A percentile compares a stretch with the other conserved stretches of the same genome.
These are phyloP conservation scores for Metschnikowia lunata DNA, from an alignment of 805 yeast genomes.

Conservation along the genomic window DNA sequence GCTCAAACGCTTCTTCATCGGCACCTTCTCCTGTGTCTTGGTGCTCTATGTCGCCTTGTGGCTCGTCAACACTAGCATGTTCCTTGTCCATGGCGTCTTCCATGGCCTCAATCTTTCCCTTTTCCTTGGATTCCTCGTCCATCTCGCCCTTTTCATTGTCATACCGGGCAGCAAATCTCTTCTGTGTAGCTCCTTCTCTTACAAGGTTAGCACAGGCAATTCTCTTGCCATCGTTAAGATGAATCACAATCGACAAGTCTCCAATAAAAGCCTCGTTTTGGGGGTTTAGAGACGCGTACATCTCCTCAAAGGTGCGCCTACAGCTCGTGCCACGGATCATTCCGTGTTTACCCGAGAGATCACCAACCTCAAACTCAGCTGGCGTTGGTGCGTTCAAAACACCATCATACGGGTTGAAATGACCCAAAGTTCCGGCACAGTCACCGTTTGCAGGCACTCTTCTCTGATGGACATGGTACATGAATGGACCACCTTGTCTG, in stretches of 20 bases:
- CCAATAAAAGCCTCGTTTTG: conserved; percentile 2
- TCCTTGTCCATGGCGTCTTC: no score
- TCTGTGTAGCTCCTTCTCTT: no score
- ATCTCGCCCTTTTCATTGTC: no score
- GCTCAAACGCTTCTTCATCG: no score
- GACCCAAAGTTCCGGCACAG: conserved; percentile 50
- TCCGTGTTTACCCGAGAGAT: conserved; percentile 75
- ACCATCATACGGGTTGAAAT: conserved; percentile 63
- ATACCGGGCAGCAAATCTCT: no score
- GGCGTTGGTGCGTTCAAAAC: conserved; percentile 43
- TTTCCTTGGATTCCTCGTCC: no score
- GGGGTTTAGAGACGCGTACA: conserved; percentile 57
- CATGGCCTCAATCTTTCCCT: no score
- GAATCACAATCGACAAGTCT: background rate
- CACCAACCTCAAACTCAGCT: conserved; percentile 63
- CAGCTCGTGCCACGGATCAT: conserved; percentile 63
- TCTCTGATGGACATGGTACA: conserved; percentile 60
- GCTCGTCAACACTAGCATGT: no score
- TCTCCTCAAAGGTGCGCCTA: conserved; percentile 57
- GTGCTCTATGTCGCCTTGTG: no score
- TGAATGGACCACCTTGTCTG: conserved; percentile 58
- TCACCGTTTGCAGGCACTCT: conserved; percentile 46
- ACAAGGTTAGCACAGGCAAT: conserved; percentile 1
- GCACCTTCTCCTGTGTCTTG: no score
- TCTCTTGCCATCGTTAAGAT: background rate